Evolutionary conservation across 176 grass and related monocot species (phyloP), one percentile per base, ranked within the genome.

Genomic region (Juncus inflexus): DNA sequence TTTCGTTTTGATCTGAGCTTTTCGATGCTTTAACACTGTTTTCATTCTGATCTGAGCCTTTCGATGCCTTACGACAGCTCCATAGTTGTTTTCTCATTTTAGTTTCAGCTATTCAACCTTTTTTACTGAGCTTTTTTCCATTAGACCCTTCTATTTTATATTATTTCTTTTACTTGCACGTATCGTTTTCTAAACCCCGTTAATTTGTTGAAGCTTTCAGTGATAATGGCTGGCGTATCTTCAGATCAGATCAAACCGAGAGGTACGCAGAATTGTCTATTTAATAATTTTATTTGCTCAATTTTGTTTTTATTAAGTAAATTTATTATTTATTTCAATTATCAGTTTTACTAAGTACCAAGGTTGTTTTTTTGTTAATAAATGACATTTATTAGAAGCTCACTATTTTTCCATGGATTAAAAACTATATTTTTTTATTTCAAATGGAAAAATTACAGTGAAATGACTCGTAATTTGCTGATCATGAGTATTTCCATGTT

Each of bases 211-310:
- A 42, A 71, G 54, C 54, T 71, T 8, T 71, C 52, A 70, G 53
- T 58, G 54, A 70, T 38, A 70, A 13, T 40, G 55, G 40, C 67
- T 40, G 68, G 40, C 28, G 68, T 41, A 43, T 15, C 53, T 41
- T 71, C 68, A 15, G 68, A 71, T 60, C 68, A 71, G 38, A 71
- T 71, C 68, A 71, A 71, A 6, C 14, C 55, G 40, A 71, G 68
- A 71, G 68, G 68, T 71, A 69, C 28, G 55, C 38, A 60, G 41
- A 15, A 28, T 42, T 36, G 40, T 14, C 12, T 15, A 3, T 35
- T 6, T 58, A 50, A 58, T 0, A 19, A 37, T 47, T 9, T 5
- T 6, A 6, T 47, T 47, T 47, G 4, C 43, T 47, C 43, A 47
- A 6, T 47, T 47, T 47, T 9, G 9, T 47, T 47, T 28, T 28